Evolutionary conservation across 495 filamentous ascomycete genomes (phyloP), one percentile per base, ranked within the genome.

Genomic region (Xanthoparmelia taractica): DNA sequence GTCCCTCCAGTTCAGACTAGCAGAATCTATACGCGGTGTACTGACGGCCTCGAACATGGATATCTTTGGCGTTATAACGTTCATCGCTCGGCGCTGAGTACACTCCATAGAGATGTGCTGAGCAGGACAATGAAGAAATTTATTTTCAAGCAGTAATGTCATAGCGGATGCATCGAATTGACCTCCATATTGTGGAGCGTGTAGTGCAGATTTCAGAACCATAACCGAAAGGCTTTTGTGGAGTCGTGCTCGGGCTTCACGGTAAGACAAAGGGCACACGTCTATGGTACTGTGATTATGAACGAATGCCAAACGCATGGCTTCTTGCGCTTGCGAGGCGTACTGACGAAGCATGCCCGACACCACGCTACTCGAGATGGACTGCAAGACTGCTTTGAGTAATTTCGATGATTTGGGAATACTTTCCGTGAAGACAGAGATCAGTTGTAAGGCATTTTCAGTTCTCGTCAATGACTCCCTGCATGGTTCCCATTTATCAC

Each of bases 1-100:
- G 17, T 69, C 65, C 62, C 73, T 77, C 83, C 80, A 85, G 61
- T 82, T 70, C 43, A 72, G 66, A 36, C 70, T 75, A 34, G 63
- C 57, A 15, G 59, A 64, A 8, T 59, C 34, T 18, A 34, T 17
- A 47, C 31, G 29, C 27, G 67, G 64, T 23, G 62, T 71, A 48
- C 60, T 63, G 20, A 52, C 34, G 31, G 64, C 64, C 55, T 68
- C 70, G 33, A 66, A 67, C 8, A 68, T 37, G 29, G 62, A 65
- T 23, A 67, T 57, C 29, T 29, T 56, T 15, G 60, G n/a, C n/a
- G 27, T 31, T 27, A 27, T 45, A 34, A 29, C 38, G 15, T 15
- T 18, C 8, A 25, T 33, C 20, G 59, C 36, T 34, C 29, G 52
- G 15, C 27, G 59, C 7, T 54, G 33, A 40, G 27, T 27, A 56